phyloP scores from a whole-genome alignment of 1,284 basidiomycete genomes.

The Trametes hirsuta region DNA sequence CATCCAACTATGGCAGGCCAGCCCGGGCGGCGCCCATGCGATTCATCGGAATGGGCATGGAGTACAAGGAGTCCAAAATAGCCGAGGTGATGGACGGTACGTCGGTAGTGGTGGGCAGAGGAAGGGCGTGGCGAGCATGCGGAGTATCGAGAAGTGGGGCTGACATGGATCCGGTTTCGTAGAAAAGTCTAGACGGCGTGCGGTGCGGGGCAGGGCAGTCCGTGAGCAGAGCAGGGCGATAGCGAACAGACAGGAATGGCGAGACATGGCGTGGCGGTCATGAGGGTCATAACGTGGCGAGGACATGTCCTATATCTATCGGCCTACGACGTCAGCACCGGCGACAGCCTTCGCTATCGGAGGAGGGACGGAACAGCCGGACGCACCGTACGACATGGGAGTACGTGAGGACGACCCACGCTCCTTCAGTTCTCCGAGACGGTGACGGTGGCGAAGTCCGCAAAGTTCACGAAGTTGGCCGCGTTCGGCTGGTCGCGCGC shows the following conservation, averaged over 20 bases:
- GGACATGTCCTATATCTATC: background rate
- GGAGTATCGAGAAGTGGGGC: background rate
- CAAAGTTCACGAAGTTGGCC: conserved; percentile 11
- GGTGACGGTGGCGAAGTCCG: conserved; percentile 12
- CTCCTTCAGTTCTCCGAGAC: conserved; percentile 5
- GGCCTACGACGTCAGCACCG: background rate
- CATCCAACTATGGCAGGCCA: background rate
- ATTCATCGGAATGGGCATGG: background rate
- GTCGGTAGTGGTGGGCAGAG: no score
- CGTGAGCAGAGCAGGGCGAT: conserved; percentile 10
- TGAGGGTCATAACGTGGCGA: conserved; percentile 1
- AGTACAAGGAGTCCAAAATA: background rate
- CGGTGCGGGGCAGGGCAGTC: background rate
- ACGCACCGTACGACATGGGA: background rate
- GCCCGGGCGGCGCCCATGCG: background rate
- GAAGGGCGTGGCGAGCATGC: background rate
- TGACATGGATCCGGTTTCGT: background rate
- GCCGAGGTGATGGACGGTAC: no score
- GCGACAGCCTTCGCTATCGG: background rate
- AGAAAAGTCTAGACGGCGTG: background rate
- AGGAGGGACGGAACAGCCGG: background rate
- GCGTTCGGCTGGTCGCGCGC: conserved; percentile 16
- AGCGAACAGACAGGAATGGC: background rate
- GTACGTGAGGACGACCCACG: background rate
- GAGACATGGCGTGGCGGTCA: background rate